phyloP scores from a whole-genome alignment of 1,284 basidiomycete genomes.

The Leucoagaricus sp. region DNA sequence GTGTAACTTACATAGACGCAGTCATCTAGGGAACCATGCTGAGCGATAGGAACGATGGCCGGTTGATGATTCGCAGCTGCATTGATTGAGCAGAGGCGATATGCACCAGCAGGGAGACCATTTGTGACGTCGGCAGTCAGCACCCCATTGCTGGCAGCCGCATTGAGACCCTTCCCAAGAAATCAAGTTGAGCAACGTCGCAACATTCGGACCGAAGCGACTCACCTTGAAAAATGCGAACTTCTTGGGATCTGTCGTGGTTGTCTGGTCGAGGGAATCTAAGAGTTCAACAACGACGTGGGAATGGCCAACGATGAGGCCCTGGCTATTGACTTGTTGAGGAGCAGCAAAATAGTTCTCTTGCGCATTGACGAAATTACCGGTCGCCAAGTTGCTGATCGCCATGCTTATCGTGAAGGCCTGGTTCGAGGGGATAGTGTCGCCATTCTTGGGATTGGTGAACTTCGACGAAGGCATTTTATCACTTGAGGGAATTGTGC shows the following conservation, averaged over 20 bases:
- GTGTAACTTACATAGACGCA: slow-evolving; percentile 57
- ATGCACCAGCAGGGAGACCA: slow-evolving; percentile 61
- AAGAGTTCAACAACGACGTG: slow-evolving; percentile 66
- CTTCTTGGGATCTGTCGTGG: slow-evolving; percentile 51
- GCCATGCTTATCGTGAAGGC: slow-evolving; percentile 60
- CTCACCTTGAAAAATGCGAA: slow-evolving; percentile 69
- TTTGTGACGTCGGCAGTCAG: slow-evolving; percentile 52
- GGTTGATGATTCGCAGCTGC: slow-evolving; percentile 68
- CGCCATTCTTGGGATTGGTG: slow-evolving; percentile 46
- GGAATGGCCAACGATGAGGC: slow-evolving; percentile 59
- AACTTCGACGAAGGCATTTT: slow-evolving; percentile 61
- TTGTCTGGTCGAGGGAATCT: slow-evolving; percentile 47
- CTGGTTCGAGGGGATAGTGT: slow-evolving; percentile 49
- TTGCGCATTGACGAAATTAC: slow-evolving; percentile 63
- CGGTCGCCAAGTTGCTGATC: slow-evolving; percentile 57
- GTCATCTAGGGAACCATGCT: slow-evolving; percentile 61
- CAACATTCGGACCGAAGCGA: neutral
- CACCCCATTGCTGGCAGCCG: slow-evolving; percentile 47
- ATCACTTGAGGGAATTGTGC: slow-evolving; percentile 44
- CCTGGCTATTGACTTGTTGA: slow-evolving; percentile 56
- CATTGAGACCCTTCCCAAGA: slow-evolving; percentile 46
- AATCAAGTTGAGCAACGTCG: neutral
- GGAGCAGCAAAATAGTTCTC: slow-evolving; percentile 68
- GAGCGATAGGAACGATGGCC: slow-evolving; percentile 60
- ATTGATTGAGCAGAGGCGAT: slow-evolving; percentile 61